Percentiles rank a stretch among this genome's conserved stretches.
These are phyloP conservation scores for Aphanomyces invadans DNA, from an alignment of 352 stramenopile species.

Conservation along the genomic window DNA sequence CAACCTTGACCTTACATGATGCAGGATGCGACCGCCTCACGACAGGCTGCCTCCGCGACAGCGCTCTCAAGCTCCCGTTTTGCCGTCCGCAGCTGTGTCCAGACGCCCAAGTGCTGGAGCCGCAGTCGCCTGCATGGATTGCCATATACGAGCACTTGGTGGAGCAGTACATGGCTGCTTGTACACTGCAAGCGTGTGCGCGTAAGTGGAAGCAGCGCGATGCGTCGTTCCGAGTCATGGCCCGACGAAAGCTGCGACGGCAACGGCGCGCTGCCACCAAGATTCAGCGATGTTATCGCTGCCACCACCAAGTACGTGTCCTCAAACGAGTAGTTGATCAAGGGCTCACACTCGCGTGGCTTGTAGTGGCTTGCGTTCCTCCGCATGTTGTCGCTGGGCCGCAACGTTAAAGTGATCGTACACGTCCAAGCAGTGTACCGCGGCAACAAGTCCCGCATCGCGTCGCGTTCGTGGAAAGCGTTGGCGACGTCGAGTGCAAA, in stretches of 20 bases:
- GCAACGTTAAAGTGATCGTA: slow-evolving; percentile 34
- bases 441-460: slow-evolving; percentile 33
- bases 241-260: slow-evolving; percentile 34
- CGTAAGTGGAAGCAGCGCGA: slow-evolving; percentile 41
- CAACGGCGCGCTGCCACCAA: slow-evolving; percentile 38
- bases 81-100: neutral
- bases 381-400: slow-evolving; percentile 34
- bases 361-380: slow-evolving; percentile 40
- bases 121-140: slow-evolving; percentile 11
- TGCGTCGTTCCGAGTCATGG: slow-evolving; percentile 35
- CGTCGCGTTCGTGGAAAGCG: slow-evolving; percentile 30
- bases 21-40: slow-evolving; percentile 52
- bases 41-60: slow-evolving; percentile 31
- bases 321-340: neutral
- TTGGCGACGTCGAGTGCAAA: slow-evolving; percentile 28
- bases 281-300: slow-evolving; percentile 41
- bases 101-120: neutral
- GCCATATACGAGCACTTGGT: slow-evolving; percentile 32
- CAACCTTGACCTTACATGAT: neutral
- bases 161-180: slow-evolving; percentile 33
- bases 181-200: slow-evolving; percentile 37
- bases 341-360: neutral
- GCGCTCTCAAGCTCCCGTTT: slow-evolving; percentile 26
- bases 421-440: slow-evolving; percentile 41
- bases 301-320: slow-evolving; percentile 30